phyloP scores from a whole-genome alignment of 768 basidiomycete genomes.

The Phanerochaete carnosa region DNA sequence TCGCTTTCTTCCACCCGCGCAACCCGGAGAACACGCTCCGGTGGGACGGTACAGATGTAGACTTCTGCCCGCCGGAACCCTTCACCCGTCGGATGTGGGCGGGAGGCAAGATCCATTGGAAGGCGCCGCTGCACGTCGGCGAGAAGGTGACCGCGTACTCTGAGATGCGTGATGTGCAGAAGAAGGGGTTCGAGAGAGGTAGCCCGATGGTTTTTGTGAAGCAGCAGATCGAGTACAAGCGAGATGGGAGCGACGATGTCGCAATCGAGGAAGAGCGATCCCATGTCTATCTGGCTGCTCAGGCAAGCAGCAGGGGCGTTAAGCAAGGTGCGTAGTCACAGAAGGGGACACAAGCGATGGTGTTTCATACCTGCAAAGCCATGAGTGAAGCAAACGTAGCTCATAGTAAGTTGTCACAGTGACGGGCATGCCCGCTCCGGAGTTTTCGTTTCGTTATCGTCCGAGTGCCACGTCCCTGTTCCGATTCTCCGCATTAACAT shows the following conservation, averaged over 20 bases:
- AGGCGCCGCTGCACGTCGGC: constrained; percentile 52
- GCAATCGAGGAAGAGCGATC: constrained; percentile 61
- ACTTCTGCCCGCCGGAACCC: constrained; percentile 69
- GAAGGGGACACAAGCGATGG: background rate
- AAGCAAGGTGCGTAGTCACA: constrained; percentile 39
- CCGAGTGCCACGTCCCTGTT: constrained; percentile 75
- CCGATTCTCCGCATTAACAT: constrained; percentile 82
- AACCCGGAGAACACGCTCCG: constrained; percentile 54
- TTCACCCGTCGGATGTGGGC: constrained; percentile 85
- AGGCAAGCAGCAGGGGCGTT: constrained; percentile 28
- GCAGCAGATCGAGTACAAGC: constrained; percentile 53
- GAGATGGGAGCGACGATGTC: constrained; percentile 39
- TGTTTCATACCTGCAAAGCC: background rate
- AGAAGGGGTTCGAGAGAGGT: constrained; percentile 60
- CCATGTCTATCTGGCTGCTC: constrained; percentile 60
- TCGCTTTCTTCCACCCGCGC: constrained; percentile 71
- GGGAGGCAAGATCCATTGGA: constrained; percentile 66
- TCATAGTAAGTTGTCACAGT: constrained; percentile 33
- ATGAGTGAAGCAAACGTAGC: background rate
- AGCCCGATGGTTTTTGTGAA: constrained; percentile 76
- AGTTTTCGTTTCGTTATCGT: constrained; percentile 63
- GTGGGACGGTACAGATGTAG: constrained; percentile 69
- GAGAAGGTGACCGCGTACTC: constrained; percentile 45
- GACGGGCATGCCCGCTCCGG: constrained; percentile 43
- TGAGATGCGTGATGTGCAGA: constrained; percentile 47